Percentiles rank a stretch among this genome's conserved stretches.
Conservation (phyloP, 805 yeast species). For the Candida khao-thaluensis region DNA sequence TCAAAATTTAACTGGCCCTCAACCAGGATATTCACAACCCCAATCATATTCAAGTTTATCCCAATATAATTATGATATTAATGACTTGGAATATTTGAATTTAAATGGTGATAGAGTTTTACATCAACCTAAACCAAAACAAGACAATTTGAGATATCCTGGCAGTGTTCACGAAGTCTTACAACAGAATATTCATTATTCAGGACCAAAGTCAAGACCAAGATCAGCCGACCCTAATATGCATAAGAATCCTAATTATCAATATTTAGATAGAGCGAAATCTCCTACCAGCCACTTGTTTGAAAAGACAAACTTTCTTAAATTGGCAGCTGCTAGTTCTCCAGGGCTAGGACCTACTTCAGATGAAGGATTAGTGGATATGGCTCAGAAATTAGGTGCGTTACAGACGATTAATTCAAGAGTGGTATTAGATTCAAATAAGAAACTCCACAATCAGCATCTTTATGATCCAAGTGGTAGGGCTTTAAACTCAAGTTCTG, state of each 20-base stretch:
- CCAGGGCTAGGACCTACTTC: slow-evolving; percentile 18
- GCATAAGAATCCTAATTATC: slow-evolving; percentile 10
- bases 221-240: slow-evolving; percentile 45
- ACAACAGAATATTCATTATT: neutral
- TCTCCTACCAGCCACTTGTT: slow-evolving; percentile 43
- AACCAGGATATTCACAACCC: slow-evolving; percentile 7
- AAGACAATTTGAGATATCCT: slow-evolving; percentile 24
- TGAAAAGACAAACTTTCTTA: slow-evolving; percentile 45
- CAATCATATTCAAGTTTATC: slow-evolving; percentile 4
- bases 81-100: slow-evolving; percentile 16
- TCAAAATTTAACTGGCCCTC: neutral
- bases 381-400: slow-evolving; percentile 58
- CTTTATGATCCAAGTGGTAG: slow-evolving; percentile 35
- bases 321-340: slow-evolving; percentile 30
- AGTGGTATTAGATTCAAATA: slow-evolving; percentile 45
- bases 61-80: slow-evolving; percentile 9
- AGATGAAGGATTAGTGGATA: slow-evolving; percentile 21
- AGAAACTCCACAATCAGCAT: slow-evolving; percentile 24
- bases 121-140: slow-evolving; percentile 43
- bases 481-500: slow-evolving; percentile 35
- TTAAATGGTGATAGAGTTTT: slow-evolving; percentile 17
- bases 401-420: slow-evolving; percentile 62
- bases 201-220: slow-evolving; percentile 31
- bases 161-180: neutral
- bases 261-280: slow-evolving; percentile 32